phyloP scores from a whole-genome alignment of 805 yeast species.

The Saturnispora zaruensis region DNA sequence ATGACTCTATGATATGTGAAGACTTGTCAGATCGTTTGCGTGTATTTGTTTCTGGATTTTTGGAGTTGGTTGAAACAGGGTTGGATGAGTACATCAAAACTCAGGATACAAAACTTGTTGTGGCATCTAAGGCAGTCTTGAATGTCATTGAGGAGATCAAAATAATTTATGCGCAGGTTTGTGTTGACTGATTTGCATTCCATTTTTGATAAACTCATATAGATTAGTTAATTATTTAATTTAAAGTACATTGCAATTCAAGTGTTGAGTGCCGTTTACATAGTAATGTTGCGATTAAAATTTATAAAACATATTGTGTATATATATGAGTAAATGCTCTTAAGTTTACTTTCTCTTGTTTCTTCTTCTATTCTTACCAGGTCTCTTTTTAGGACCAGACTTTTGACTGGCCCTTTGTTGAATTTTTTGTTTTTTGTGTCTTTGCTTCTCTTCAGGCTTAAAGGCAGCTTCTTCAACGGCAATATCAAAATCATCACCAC shows the following conservation, averaged over 20 bases:
- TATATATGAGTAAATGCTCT: constrained; percentile 1
- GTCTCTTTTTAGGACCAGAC: constrained; percentile 42
- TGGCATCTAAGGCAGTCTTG: constrained; percentile 14
- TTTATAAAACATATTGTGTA: constrained; percentile 3
- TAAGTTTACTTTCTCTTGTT: constrained; percentile 18
- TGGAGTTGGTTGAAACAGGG: constrained; percentile 40
- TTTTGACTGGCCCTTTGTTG: constrained; percentile 25
- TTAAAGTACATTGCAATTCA: neutral
- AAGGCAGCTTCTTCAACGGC: constrained; percentile 89
- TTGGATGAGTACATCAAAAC: constrained; percentile 47
- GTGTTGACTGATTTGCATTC: constrained; percentile 4
- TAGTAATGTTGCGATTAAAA: neutral
- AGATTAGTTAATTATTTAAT: no score
- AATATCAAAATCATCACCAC: constrained; percentile 71
- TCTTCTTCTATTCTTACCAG: constrained; percentile 49
- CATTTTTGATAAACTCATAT: neutral
- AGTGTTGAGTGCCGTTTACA: neutral
- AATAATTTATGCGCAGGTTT: constrained; percentile 14
- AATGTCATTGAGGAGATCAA: constrained; percentile 15
- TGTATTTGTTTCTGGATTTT: constrained; percentile 46
- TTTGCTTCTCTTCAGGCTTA: constrained; percentile 29
- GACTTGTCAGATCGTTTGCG: constrained; percentile 49
- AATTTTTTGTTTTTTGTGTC: constrained; percentile 52
- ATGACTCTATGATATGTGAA: constrained; percentile 35
- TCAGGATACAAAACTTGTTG: constrained; percentile 28